phyloP scores from a whole-genome alignment of 768 basidiomycete species.

The Mycena epipterygia region DNA sequence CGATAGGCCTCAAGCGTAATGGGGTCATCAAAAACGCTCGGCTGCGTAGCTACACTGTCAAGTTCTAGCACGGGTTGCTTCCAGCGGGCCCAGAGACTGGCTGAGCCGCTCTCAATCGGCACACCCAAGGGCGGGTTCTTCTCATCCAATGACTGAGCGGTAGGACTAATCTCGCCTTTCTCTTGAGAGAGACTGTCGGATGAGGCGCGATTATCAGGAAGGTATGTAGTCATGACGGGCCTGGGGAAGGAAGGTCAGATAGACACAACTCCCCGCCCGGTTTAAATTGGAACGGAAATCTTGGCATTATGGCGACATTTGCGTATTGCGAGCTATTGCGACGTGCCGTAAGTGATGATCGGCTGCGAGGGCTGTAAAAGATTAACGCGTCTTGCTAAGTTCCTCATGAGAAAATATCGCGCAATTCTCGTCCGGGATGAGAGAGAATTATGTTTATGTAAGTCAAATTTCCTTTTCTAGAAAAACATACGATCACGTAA shows the following conservation, averaged over 20 bases:
- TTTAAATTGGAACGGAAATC: neutral
- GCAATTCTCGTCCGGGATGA: constrained; percentile 18
- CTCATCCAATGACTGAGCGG: constrained; percentile 22
- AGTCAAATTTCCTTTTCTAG: constrained; percentile 30
- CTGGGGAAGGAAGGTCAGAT: neutral
- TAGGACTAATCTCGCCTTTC: constrained; percentile 15
- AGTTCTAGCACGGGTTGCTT: constrained; percentile 50
- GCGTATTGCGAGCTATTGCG: neutral
- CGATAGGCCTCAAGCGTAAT: constrained; percentile 62
- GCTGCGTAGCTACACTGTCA: constrained; percentile 70
- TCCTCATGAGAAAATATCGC: constrained; percentile 3
- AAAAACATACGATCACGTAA: constrained; percentile 17
- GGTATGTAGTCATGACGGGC: constrained; percentile 23
- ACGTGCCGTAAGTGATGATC: too few species aligned
- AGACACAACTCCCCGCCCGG: neutral
- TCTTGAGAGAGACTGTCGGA: constrained; percentile 17
- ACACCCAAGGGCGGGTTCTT: constrained; percentile 48
- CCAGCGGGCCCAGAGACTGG: constrained; percentile 49
- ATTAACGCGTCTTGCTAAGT: too few species aligned
- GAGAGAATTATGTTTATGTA: too few species aligned
- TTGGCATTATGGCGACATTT: constrained; percentile 12
- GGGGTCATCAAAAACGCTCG: constrained; percentile 74
- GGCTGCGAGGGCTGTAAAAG: too few species aligned
- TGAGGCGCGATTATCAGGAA: constrained; percentile 15
- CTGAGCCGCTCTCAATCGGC: constrained; percentile 41